Percentiles rank a stretch among this genome's conserved stretches.
These are phyloP conservation scores for Dendrobium nobile DNA, from an alignment of 106 monocot species.

Conservation along the genomic window DNA sequence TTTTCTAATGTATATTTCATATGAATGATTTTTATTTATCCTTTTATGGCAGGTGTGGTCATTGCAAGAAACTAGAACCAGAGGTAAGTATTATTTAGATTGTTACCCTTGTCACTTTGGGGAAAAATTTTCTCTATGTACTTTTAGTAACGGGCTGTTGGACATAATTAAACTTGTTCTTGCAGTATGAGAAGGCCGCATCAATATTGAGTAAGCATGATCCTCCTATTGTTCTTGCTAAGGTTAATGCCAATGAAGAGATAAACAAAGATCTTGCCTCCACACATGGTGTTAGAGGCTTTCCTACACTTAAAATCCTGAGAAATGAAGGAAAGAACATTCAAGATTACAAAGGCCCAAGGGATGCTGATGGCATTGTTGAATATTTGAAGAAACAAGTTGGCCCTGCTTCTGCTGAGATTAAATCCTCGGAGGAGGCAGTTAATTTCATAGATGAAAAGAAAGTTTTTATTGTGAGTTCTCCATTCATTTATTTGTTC, in stretches of 20 bases:
- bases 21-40: neutral
- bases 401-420: constrained; percentile 72
- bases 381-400: constrained; percentile 77
- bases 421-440: constrained; percentile 68
- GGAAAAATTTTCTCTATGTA: neutral
- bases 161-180: neutral
- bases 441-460: constrained; percentile 39
- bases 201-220: constrained; percentile 54
- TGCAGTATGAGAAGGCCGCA: constrained; percentile 95
- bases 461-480: constrained; percentile 73
- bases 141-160: neutral
- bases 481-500: neutral
- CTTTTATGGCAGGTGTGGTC: constrained; percentile 70
- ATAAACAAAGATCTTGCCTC: constrained; percentile 63
- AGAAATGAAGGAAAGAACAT: constrained; percentile 59
- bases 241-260: constrained; percentile 73
- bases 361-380: constrained; percentile 88
- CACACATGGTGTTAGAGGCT: constrained; percentile 63
- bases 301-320: constrained; percentile 83
- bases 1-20: neutral
- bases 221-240: constrained; percentile 82
- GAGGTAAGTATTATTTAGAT: constrained; percentile 48
- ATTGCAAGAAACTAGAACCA: constrained; percentile 79
- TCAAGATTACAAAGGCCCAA: constrained; percentile 87
- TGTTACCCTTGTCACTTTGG: neutral